Evolutionary conservation across 352 stramenopile species (phyloP).

Genomic region (Phytophthora idaei): DNA sequence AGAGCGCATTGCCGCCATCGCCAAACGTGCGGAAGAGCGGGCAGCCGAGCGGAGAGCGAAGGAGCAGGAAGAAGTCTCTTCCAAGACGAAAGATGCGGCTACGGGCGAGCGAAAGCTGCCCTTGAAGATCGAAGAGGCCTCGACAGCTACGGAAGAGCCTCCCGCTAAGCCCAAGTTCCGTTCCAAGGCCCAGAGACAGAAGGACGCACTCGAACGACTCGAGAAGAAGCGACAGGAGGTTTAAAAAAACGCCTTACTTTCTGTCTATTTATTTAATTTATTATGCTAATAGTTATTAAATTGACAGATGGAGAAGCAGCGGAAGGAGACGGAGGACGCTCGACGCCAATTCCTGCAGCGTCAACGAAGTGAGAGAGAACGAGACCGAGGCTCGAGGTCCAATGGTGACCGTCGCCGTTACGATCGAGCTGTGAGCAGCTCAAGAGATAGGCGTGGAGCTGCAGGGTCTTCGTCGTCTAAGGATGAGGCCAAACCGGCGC

Average conservation of each 20-base stretch:
- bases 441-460: conserved; percentile 15
- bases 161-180: conserved; percentile 67
- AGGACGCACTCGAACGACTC: conserved; percentile 73
- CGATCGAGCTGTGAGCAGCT: conserved; percentile 9
- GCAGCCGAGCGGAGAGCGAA: conserved; percentile 46
- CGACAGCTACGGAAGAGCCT: neutral
- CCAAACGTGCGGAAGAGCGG: conserved; percentile 70
- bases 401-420: conserved; percentile 30
- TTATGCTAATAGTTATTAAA: conserved; percentile 13
- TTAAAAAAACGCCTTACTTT: neutral
- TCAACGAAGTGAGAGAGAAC: conserved; percentile 48
- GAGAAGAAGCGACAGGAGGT: conserved; percentile 75
- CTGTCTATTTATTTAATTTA: conserved; percentile 4
- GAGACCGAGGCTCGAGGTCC: conserved; percentile 17
- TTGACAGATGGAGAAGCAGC: conserved; percentile 58
- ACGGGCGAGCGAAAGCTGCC: conserved; percentile 44
- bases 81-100: conserved; percentile 11
- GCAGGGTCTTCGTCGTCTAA: conserved; percentile 13
- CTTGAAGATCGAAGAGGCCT: conserved; percentile 29
- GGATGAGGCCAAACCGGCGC: conserved; percentile 19
- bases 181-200: conserved; percentile 81
- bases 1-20: conserved; percentile 76
- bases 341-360: conserved; percentile 69
- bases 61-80: conserved; percentile 6
- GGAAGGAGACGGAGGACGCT: conserved; percentile 58